Conservation (phyloP, 2,329 filamentous ascomycete genomes). For the Aspergillus sp. region DNA sequence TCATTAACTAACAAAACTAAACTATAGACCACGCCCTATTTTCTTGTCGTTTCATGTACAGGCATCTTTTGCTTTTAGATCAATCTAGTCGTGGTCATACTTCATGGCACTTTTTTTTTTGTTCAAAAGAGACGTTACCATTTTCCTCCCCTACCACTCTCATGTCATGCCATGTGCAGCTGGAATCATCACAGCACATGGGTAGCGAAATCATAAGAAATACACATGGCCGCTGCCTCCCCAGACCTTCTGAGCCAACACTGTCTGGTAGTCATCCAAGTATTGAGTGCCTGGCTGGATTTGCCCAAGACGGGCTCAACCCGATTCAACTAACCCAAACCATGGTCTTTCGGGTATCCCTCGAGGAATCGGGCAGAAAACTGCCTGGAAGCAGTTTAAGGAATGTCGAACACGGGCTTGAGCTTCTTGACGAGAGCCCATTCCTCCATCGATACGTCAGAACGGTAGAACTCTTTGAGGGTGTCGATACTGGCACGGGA, state of each 20-base stretch:
- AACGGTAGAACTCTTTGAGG: slow-evolving; percentile 90
- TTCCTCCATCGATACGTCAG: slow-evolving; percentile 85
- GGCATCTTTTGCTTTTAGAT: slow-evolving; percentile 15
- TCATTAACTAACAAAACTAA: no score
- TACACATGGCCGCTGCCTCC: no score
- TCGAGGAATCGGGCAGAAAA: no score
- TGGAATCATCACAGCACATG: neutral
- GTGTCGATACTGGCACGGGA: slow-evolving; percentile 86
- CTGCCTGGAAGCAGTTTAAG: slow-evolving; percentile 40
- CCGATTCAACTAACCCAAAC: no score
- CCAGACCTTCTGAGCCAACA: no score
- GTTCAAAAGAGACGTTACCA: slow-evolving; percentile 7
- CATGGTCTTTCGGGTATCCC: no score
- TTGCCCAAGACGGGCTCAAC: no score
- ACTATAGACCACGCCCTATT: no score
- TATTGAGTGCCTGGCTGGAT: no score
- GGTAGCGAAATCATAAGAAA: neutral
- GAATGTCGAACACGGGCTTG: slow-evolving; percentile 89
- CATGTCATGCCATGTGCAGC: neutral
- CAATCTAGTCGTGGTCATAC: slow-evolving; percentile 21
- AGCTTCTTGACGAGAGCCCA: slow-evolving; percentile 93
- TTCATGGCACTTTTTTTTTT: slow-evolving; percentile 19
- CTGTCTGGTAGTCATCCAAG: no score
- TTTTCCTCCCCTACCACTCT: neutral
- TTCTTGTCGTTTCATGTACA: slow-evolving; percentile 24